Evolutionary conservation across 345 rosid genomes (phyloP), one percentile per base, ranked within the genome.

Genomic region (Pistacia integerrima): DNA sequence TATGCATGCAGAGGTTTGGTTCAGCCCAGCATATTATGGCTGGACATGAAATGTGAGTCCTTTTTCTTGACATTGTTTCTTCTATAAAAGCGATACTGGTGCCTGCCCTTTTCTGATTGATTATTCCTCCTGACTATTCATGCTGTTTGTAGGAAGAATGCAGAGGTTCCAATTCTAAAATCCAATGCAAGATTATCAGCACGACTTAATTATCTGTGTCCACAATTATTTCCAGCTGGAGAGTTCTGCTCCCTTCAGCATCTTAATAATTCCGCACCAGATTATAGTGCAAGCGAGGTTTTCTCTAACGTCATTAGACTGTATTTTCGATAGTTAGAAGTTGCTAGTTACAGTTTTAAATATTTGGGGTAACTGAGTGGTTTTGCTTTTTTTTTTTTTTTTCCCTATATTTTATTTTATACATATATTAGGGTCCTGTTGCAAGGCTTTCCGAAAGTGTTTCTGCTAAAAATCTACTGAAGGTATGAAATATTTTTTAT

Each of bases 151-250:
- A 95, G 99, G 90, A 86, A 88, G 85, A 92, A 92, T 83, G 83
- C 84, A 80, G 94, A 91, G 87, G 78, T 95, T 80, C 96, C 98
- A 58, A 86, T 95, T 76, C 84, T 93, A 68, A 80, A 84, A 84
- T 80, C 97, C 77, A 93, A 98, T 84, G 91, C 97, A 13, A 87
- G 91, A 86, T 84, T 92, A 62, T 77, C 97, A 13, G 92, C 98
- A 13, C 82, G 92, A 54, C 97, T 95, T 71, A 90, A 95, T 82
- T 92, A 92, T 81, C 78, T 95, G 78, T 95, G 97, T 56, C 98
- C 99, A 18, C 99, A 92, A 87, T 91, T 93, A 86, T 95, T 95
- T 78, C 99, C 98, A 18, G 88, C 93, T 76, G 85, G 92, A 54
- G 98, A 97, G 9, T 90, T 91, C 79, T 91, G 94, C 94, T 82